phyloP scores from a whole-genome alignment of 108 stramenopile genomes.

The Skeletonema costatum region DNA sequence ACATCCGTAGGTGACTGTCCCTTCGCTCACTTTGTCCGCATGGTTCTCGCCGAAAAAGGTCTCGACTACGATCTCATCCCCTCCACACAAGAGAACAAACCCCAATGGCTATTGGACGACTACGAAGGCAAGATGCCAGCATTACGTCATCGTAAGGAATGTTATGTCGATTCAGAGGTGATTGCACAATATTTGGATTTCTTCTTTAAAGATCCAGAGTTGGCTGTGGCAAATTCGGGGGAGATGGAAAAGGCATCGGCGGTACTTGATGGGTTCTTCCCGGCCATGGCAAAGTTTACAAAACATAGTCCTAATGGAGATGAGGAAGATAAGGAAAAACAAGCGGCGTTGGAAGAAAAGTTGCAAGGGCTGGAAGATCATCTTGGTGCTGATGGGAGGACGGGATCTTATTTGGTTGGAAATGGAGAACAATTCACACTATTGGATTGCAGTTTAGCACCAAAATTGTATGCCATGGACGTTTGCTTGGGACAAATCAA shows the following conservation, averaged over 20 bases:
- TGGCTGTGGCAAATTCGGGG: conserved; percentile 13
- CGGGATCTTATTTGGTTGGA: conserved; percentile 57
- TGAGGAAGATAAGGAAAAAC: conserved; percentile 50
- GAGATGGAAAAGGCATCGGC: conserved; percentile 33
- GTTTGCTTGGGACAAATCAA: conserved; percentile 68
- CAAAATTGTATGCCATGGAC: conserved; percentile 79
- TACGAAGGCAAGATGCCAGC: conserved; percentile 86
- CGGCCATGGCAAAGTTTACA: conserved; percentile 75
- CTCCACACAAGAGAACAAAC: conserved; percentile 64
- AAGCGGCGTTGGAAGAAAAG: conserved; percentile 40
- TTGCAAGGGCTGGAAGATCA: conserved; percentile 59
- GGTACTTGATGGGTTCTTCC: conserved; percentile 76
- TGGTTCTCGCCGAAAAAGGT: conserved; percentile 79
- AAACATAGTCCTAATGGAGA: conserved; percentile 73
- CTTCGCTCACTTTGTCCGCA: conserved; percentile 80
- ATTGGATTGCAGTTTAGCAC: conserved; percentile 76
- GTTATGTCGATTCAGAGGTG: conserved; percentile 80
- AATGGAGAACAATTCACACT: conserved; percentile 61
- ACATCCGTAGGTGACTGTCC: conserved; percentile 82
- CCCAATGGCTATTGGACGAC: conserved; percentile 78
- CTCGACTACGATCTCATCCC: conserved; percentile 77
- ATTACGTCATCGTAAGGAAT: conserved; percentile 81
- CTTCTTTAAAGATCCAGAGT: conserved; percentile 70
- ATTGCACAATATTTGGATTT: conserved; percentile 86
- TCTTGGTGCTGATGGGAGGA: conserved; percentile 27